Evolutionary conservation across 2,329 filamentous ascomycete species (phyloP).

Genomic region (Lithohypha guttulata): DNA sequence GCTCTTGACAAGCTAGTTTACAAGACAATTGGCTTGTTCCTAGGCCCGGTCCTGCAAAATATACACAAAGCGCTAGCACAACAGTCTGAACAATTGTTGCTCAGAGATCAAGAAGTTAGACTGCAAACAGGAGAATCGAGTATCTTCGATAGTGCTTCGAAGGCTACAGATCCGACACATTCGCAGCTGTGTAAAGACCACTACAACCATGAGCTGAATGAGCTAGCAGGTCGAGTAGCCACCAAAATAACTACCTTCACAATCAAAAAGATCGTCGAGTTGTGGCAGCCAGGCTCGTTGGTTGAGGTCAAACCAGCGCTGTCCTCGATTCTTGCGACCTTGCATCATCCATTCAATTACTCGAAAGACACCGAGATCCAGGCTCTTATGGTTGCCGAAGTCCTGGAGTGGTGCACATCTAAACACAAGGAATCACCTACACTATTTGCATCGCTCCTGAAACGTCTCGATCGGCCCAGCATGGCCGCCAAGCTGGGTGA

Average conservation of each 20-base stretch:
- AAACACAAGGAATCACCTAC: neutral
- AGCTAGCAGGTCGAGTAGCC: constrained; percentile 5
- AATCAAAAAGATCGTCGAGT: constrained; percentile 5
- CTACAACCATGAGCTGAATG: constrained; percentile 8
- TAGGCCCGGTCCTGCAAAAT: constrained; percentile 52
- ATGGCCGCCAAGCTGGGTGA: constrained; percentile 4
- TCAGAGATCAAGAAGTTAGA: constrained; percentile 1
- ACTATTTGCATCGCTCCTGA: neutral
- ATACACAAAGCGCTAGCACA: neutral
- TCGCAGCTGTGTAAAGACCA: constrained; percentile 8
- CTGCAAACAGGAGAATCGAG: constrained; percentile 4
- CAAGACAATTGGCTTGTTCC: constrained; percentile 58
- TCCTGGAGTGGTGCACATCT: constrained; percentile 4
- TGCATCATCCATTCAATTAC: constrained; percentile 7
- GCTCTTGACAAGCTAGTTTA: constrained; percentile 39
- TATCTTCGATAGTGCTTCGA: constrained; percentile 5
- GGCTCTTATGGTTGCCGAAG: constrained; percentile 9
- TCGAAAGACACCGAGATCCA: constrained; percentile 7
- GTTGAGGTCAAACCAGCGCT: constrained; percentile 4
- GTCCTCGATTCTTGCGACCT: neutral
- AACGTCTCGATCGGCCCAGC: neutral
- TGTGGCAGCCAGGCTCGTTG: constrained; percentile 5
- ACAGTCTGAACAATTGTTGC: constrained; percentile 1
- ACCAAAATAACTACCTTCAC: constrained; percentile 7
- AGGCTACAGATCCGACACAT: constrained; percentile 7